A percentile compares a stretch with the other conserved stretches of the same genome.
Evolutionary conservation across 2,329 filamentous ascomycete species (phyloP).

Genomic region (Aspergillus piperis): DNA sequence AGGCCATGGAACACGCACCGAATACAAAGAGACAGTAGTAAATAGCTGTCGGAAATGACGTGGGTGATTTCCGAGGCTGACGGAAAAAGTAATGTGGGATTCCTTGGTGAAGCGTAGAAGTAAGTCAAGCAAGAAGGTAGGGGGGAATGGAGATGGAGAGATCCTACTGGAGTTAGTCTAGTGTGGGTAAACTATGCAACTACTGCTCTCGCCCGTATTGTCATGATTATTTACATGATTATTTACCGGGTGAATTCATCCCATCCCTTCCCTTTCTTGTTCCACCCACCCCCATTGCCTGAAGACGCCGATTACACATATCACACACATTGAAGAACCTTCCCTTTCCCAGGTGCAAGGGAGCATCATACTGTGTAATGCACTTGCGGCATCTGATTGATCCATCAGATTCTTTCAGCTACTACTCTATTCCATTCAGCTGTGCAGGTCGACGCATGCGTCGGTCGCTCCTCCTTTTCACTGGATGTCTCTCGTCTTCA

Average conservation of each 20-base stretch:
- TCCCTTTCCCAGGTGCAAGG: slow-evolving; percentile 2
- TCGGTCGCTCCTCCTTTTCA: neutral
- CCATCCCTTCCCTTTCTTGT: neutral
- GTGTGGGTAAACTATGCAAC: too few relatives aligned
- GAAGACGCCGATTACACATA: neutral
- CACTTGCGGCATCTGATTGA: neutral
- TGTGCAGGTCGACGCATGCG: neutral
- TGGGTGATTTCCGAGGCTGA: too few relatives aligned
- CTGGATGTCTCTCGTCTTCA: neutral
- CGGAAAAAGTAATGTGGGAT: too few relatives aligned
- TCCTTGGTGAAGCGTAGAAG: too few relatives aligned
- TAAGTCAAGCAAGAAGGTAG: too few relatives aligned
- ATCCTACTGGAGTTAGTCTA: too few relatives aligned
- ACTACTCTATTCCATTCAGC: too few relatives aligned
- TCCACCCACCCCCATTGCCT: neutral
- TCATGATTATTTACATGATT: neutral
- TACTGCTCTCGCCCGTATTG: too few relatives aligned
- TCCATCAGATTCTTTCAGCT: neutral
- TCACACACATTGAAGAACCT: neutral
- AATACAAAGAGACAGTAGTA: too few relatives aligned
- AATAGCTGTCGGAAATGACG: too few relatives aligned
- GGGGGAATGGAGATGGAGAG: too few relatives aligned
- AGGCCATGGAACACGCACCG: too few relatives aligned
- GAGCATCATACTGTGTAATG: neutral
- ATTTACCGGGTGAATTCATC: neutral